Base-by-base conservation (phyloP, 805 yeast genomes). In the Grigorovia yakushimaensis region DNA sequence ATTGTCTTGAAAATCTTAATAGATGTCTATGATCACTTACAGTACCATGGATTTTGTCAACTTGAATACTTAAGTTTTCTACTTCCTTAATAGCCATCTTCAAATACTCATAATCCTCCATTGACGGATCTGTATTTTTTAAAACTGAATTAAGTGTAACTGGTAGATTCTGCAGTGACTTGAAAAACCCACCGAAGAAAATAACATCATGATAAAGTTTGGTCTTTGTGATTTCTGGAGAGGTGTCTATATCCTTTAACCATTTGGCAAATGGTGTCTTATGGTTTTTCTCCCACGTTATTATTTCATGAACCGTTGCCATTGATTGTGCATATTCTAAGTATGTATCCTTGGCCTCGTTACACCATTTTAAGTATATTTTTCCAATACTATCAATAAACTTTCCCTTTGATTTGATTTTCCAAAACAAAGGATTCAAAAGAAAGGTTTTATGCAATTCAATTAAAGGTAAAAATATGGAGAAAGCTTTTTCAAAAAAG, bases 381-480 rank as follows among this genome's bases (percentile, higher is more conserved):
- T 78, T 79, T 3, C 84, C 84, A 15, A 85, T 72, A 8, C 78
- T 78, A 35, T 72, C 73, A 13, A 87, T 75, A 49, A 78, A 81
- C 44, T 81, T 83, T 0, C 91, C 89, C 48, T 81, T 81, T 3
- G 76, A 66, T 21, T 74, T 67, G 41, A 85, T 68, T 41, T 82
- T 74, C 48, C 68, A 66, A 30, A 81, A 66, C 24, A 87, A 66
- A 0, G 86, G 87, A 13, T 73, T 74, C 43, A 82, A 67, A 2
- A 87, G 64, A 23, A 66, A 66, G 41, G 69, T 71, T 44, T 73
- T 69, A 54, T 86, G 88, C 2, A 78, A 62, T 11, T 71, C 68
- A 17, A 82, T 70, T 45, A 87, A 64, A 4, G 77, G 79, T 43
- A 66, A 61, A 4, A 83, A 82, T 1, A 81, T 74, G 9, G 65